phyloP scores from a whole-genome alignment of 2,329 filamentous ascomycete species.

The Arthrobotrys conoides region DNA sequence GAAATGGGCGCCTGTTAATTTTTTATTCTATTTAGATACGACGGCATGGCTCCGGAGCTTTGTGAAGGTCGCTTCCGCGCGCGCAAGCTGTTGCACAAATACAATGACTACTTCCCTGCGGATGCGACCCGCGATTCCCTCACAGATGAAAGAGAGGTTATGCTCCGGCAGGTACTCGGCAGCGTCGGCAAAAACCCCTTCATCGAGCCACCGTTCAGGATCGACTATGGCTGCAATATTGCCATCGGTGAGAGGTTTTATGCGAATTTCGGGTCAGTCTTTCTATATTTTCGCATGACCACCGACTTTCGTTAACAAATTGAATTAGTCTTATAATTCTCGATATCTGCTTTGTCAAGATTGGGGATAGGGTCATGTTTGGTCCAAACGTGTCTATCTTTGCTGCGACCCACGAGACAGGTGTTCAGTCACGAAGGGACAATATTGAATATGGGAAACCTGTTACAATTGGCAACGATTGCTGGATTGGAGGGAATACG shows the following conservation, averaged over 20 bases:
- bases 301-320: not conserved
- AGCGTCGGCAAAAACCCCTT: conserved; percentile 71
- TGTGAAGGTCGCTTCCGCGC: conserved; percentile 71
- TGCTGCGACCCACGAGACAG: conserved; percentile 81
- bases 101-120: conserved; percentile 73
- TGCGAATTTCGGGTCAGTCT: conserved; percentile 72
- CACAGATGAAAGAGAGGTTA: conserved; percentile 67
- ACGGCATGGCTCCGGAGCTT: conserved; percentile 70
- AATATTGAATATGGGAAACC: conserved; percentile 82
- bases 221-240: conserved; percentile 79
- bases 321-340: conserved; percentile 70
- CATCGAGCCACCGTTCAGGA: conserved; percentile 75
- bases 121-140: conserved; percentile 68
- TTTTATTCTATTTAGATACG: conserved; percentile 68
- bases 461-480: conserved; percentile 83
- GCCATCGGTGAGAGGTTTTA: conserved; percentile 76
- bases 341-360: conserved; percentile 66
- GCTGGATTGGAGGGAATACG: conserved; percentile 82
- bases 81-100: conserved; percentile 73
- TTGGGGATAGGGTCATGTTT: conserved; percentile 82
- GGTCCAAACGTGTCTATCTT: conserved; percentile 85
- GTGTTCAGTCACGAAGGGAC: conserved; percentile 78
- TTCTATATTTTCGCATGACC: not conserved
- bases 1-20: not conserved
- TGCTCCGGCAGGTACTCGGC: conserved; percentile 71